Evolutionary conservation across 148 eudicot species (phyloP).

Genomic region (Rhododendron simsii): DNA sequence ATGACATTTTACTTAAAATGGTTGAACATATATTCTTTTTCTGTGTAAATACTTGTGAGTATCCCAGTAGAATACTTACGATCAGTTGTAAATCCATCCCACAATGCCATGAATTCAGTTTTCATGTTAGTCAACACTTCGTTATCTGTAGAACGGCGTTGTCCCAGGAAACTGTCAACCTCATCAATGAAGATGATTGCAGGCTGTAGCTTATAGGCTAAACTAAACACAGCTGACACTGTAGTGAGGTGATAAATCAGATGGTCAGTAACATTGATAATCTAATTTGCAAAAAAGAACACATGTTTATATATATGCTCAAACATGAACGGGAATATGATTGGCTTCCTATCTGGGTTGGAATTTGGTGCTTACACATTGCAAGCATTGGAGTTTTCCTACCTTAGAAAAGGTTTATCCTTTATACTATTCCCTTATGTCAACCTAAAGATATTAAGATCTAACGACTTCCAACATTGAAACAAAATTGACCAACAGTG

Average conservation of each 20-base stretch:
- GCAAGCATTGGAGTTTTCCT: neutral
- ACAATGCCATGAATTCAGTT: constrained; percentile 86
- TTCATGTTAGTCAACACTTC: constrained; percentile 79
- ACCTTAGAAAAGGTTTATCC: neutral
- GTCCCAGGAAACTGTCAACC: constrained; percentile 86
- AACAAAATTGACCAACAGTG: neutral
- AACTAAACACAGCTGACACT: constrained; percentile 86
- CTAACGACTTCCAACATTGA: constrained; percentile 1
- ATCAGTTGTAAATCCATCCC: constrained; percentile 94
- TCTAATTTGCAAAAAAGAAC: neutral
- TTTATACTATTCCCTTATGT: neutral
- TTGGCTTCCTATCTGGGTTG: neutral
- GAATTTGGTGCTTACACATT: neutral
- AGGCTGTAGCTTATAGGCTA: constrained; percentile 86
- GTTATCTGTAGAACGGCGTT: constrained; percentile 66
- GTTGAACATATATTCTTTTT: neutral
- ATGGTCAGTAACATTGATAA: neutral
- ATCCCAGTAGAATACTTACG: constrained; percentile 38
- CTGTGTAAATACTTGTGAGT: neutral
- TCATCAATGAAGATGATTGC: constrained; percentile 89
- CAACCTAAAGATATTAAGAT: neutral
- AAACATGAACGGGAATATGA: neutral
- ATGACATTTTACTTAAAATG: neutral
- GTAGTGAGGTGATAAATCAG: constrained; percentile 9
- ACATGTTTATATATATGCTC: neutral